These are phyloP conservation scores for Botrytis porri DNA, from an alignment of 2,329 filamentous ascomycete genomes.

Conservation along the genomic window DNA sequence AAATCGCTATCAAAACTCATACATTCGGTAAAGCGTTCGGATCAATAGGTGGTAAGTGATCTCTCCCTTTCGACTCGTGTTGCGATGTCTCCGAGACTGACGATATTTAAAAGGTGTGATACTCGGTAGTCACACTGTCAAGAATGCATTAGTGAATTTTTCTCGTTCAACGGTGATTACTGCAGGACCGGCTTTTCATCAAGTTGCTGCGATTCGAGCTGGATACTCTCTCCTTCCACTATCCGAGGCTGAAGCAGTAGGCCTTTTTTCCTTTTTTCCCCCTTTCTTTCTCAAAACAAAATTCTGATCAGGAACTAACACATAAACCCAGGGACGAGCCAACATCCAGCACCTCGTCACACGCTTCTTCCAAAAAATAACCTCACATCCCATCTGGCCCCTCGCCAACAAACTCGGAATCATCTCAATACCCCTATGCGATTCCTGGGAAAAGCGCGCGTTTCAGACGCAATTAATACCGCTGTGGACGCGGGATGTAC, in stretches of 20 bases:
- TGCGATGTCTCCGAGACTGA: background rate
- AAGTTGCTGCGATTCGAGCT: background rate
- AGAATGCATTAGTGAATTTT: background rate
- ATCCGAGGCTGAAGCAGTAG: background rate
- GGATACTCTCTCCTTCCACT: background rate
- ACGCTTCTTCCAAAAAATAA: background rate
- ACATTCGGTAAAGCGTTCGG: background rate
- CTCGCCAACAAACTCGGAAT: background rate
- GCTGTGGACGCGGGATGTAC: background rate
- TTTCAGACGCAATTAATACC: background rate
- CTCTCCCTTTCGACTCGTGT: background rate
- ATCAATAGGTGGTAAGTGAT: background rate
- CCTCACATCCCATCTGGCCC: background rate
- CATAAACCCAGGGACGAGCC: background rate
- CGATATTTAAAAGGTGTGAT: background rate
- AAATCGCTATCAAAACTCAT: background rate
- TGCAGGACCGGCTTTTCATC: background rate
- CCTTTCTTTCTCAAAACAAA: background rate
- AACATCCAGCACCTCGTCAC: background rate
- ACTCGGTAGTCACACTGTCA: background rate
- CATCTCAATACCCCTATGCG: background rate
- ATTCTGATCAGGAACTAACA: background rate
- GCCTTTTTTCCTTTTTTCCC: background rate
- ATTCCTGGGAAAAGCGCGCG: background rate
- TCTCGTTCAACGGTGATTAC: background rate